A percentile compares a stretch with the other conserved stretches of the same genome.
Conservation (phyloP, 2,329 filamentous ascomycete genomes). For the Periconia sp. region DNA sequence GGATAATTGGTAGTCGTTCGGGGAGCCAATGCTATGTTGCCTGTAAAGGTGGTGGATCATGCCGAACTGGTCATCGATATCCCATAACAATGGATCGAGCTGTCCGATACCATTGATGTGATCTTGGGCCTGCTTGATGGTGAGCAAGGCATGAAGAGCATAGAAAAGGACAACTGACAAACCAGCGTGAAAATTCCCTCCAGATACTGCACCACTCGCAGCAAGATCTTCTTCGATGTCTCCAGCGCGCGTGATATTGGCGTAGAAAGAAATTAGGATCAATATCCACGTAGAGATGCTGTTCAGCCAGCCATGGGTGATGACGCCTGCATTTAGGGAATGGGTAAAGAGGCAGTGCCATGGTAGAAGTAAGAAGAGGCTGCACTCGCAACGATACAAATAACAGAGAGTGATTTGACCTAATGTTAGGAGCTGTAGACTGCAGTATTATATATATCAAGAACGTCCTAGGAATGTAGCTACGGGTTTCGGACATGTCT, state of each 20-base stretch:
- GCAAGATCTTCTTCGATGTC: conserved; percentile 8
- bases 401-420: too few species aligned
- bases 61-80: neutral
- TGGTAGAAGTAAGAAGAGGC: neutral
- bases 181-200: neutral
- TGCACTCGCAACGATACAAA: too few species aligned
- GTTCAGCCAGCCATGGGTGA: too few species aligned
- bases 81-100: neutral
- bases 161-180: neutral
- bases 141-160: too few species aligned
- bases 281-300: too few species aligned
- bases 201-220: conserved; percentile 16
- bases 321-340: neutral
- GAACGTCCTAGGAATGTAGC: too few species aligned
- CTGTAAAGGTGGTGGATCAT: neutral
- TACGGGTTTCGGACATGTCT: too few species aligned
- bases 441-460: too few species aligned
- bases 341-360: neutral
- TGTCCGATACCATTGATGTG: neutral
- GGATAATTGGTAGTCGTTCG: neutral
- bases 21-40: neutral
- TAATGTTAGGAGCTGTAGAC: too few species aligned
- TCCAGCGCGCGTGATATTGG: conserved; percentile 6
- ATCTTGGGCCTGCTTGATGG: too few species aligned
- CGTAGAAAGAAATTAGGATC: neutral